These are phyloP conservation scores for Perkinsus olseni DNA, from an alignment of 169 alveolate species.

Conservation along the genomic window DNA sequence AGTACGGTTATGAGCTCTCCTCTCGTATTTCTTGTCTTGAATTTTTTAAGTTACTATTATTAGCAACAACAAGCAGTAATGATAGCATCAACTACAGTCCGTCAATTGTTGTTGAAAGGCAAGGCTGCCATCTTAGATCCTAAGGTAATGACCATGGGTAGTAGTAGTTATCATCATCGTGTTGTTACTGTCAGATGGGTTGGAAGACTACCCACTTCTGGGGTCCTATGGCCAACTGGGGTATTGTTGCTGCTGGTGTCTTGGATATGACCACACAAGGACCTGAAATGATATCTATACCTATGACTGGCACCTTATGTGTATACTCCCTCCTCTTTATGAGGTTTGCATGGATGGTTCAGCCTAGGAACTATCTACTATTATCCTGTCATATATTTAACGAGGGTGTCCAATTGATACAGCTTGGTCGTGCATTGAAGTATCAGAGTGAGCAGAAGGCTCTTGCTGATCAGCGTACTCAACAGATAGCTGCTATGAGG, in stretches of 20 bases:
- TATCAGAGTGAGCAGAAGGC: conserved; percentile 1
- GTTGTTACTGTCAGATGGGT: neutral
- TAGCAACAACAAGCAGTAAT: neutral
- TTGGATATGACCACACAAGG: conserved; percentile 58
- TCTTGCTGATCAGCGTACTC: neutral
- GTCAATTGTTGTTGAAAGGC: neutral
- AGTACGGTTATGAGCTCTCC: too few species aligned
- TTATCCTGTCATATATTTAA: conserved; percentile 34
- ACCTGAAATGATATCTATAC: conserved; percentile 66
- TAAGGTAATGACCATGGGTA: neutral
- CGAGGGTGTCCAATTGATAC: conserved; percentile 32
- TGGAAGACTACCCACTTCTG: conserved; percentile 65
- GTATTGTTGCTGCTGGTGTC: conserved; percentile 76
- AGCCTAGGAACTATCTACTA: conserved; percentile 35
- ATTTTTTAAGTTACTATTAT: too few species aligned
- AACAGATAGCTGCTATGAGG: neutral
- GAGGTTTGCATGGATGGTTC: conserved; percentile 74
- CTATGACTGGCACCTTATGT: conserved; percentile 72
- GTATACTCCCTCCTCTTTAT: conserved; percentile 67
- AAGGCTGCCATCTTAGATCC: neutral
- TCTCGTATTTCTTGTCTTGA: too few species aligned
- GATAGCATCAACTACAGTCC: neutral
- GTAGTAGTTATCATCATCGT: neutral
- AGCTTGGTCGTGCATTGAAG: conserved; percentile 19
- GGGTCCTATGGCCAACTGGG: conserved; percentile 90